Percentiles rank a stretch among this genome's conserved stretches.
phyloP scores from a whole-genome alignment of 768 basidiomycete species.

The Tylopilus subfusipes region DNA sequence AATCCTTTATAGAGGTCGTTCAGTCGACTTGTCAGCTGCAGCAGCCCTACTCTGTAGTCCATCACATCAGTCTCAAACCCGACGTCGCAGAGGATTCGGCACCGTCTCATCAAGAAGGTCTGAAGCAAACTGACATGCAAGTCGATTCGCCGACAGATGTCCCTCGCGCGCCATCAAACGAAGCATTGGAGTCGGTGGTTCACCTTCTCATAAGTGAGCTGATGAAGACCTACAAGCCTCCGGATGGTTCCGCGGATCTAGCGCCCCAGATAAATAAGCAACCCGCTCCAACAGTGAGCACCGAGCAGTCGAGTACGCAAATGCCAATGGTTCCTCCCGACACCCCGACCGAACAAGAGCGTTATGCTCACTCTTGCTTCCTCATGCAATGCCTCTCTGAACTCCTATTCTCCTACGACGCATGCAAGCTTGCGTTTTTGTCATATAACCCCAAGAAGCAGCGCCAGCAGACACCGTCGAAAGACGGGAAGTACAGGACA shows the following conservation, averaged over 20 bases:
- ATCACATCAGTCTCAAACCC: constrained; percentile 57
- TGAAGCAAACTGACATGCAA: constrained; percentile 52
- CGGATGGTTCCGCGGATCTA: constrained; percentile 29
- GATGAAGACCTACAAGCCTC: constrained; percentile 54
- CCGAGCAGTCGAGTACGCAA: constrained; percentile 19
- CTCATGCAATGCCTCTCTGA: constrained; percentile 91
- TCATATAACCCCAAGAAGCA: constrained; percentile 66
- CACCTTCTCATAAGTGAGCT: constrained; percentile 75
- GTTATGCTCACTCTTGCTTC: constrained; percentile 66
- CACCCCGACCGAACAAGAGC: constrained; percentile 22
- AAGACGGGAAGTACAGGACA: constrained; percentile 64
- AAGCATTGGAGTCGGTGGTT: constrained; percentile 55
- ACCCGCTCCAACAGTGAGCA: not conserved
- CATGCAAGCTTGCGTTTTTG: constrained; percentile 85
- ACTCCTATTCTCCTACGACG: constrained; percentile 86
- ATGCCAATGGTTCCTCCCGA: constrained; percentile 12
- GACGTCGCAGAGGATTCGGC: constrained; percentile 23
- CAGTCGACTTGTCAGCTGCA: constrained; percentile 69
- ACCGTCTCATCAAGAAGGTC: constrained; percentile 8
- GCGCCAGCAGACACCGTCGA: constrained; percentile 54
- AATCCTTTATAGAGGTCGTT: constrained; percentile 70
- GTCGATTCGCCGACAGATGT: constrained; percentile 40
- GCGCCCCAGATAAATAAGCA: constrained; percentile 15
- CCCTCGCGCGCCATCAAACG: constrained; percentile 30
- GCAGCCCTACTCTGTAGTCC: constrained; percentile 53